phyloP scores from a whole-genome alignment of 352 stramenopile species.

The Phytophthora fragariae region DNA sequence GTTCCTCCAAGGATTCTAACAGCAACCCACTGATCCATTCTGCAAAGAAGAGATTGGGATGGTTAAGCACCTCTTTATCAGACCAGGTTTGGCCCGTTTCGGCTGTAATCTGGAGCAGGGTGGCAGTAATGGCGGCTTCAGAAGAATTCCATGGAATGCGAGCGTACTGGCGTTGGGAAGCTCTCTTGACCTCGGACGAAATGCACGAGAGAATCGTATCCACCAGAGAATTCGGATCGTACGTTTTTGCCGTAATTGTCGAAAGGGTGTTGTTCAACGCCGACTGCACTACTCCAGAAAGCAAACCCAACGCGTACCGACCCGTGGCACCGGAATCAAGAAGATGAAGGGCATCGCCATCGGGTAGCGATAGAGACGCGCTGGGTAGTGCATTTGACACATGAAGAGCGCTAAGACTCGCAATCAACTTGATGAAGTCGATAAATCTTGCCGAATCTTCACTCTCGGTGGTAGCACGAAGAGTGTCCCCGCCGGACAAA shows the following conservation, averaged over 20 bases:
- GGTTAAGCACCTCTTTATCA: slow-evolving; percentile 81
- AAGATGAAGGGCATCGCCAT: slow-evolving; percentile 57
- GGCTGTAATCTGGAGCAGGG: slow-evolving; percentile 74
- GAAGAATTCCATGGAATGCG: slow-evolving; percentile 85
- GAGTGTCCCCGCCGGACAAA: slow-evolving; percentile 25
- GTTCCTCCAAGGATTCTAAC: slow-evolving; percentile 60
- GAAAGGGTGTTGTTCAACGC: slow-evolving; percentile 51
- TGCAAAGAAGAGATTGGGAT: slow-evolving; percentile 88
- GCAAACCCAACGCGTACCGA: slow-evolving; percentile 58
- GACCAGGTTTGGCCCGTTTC: slow-evolving; percentile 79
- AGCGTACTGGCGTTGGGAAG: slow-evolving; percentile 81
- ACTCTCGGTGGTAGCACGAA: slow-evolving; percentile 20
- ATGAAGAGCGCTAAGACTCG: slow-evolving; percentile 66
- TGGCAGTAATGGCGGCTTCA: slow-evolving; percentile 73
- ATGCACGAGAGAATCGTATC: slow-evolving; percentile 68
- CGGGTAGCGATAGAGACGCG: slow-evolving; percentile 37
- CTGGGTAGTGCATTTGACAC: slow-evolving; percentile 40
- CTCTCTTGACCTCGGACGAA: slow-evolving; percentile 65
- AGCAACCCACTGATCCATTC: slow-evolving; percentile 87
- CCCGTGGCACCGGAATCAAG: slow-evolving; percentile 67
- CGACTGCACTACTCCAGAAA: slow-evolving; percentile 58
- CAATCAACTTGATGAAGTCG: slow-evolving; percentile 88
- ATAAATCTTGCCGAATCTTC: slow-evolving; percentile 66
- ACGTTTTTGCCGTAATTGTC: slow-evolving; percentile 18
- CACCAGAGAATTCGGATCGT: slow-evolving; percentile 51